These are phyloP conservation scores for Mucor piriformis DNA, from an alignment of 371 early-diverging fungal species.

Conservation along the genomic window DNA sequence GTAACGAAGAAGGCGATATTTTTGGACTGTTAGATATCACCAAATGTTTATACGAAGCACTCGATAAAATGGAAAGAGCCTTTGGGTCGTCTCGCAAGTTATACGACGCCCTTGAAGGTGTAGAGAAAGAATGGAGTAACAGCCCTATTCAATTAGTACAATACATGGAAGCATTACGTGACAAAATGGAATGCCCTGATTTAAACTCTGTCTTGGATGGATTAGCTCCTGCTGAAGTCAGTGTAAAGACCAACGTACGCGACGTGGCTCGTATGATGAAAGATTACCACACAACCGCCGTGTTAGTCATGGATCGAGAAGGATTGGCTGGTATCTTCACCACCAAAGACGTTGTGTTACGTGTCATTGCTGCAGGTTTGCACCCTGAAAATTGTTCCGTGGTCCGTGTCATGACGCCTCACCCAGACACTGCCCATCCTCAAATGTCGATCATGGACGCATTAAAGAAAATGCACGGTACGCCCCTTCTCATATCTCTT, in stretches of 20 bases:
- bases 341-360: slow-evolving; percentile 85
- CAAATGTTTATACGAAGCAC: slow-evolving; percentile 92
- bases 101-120: slow-evolving; percentile 91
- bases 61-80: slow-evolving; percentile 93
- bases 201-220: slow-evolving; percentile 73
- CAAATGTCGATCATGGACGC: slow-evolving; percentile 84
- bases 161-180: slow-evolving; percentile 60
- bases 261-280: slow-evolving; percentile 90
- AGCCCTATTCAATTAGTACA: slow-evolving; percentile 42
- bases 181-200: slow-evolving; percentile 84
- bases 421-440: slow-evolving; percentile 84
- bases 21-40: slow-evolving; percentile 95
- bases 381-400: slow-evolving; percentile 85
- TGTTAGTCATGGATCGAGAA: slow-evolving; percentile 79
- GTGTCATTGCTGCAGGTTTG: slow-evolving; percentile 89
- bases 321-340: slow-evolving; percentile 87
- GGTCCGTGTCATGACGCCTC: slow-evolving; percentile 92
- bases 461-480: slow-evolving; percentile 85
- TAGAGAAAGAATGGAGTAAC: slow-evolving; percentile 83
- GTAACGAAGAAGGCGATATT: slow-evolving; percentile 90
- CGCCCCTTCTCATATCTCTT: too few relatives aligned
- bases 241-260: slow-evolving; percentile 78
- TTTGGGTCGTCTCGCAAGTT: slow-evolving; percentile 87
- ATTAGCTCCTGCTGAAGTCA: slow-evolving; percentile 62
- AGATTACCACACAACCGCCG: slow-evolving; percentile 81